A percentile compares a stretch with the other conserved stretches of the same genome.
phyloP scores from a whole-genome alignment of 306 rosid species.

The Hippophae tibetana region DNA sequence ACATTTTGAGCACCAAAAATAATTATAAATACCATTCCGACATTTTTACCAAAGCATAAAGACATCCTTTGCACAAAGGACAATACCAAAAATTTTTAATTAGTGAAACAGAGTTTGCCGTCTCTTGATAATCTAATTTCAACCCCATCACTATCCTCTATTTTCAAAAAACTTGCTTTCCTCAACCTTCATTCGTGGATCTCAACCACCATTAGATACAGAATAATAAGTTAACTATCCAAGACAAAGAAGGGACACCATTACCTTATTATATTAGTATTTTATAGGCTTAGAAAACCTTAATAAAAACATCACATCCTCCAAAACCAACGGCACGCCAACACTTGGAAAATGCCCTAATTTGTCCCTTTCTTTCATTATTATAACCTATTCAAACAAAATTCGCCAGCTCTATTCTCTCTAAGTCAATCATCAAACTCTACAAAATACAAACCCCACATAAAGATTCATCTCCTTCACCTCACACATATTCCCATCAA shows the following conservation, averaged over 20 bases:
- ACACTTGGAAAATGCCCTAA: constrained; percentile 50
- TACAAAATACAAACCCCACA: constrained; percentile 8
- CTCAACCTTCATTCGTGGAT: constrained; percentile 23
- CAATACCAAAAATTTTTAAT: constrained; percentile 10
- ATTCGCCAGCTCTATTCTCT: constrained; percentile 19
- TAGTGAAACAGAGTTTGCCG: constrained; percentile 41
- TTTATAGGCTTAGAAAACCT: constrained; percentile 21
- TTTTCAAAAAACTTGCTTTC: constrained; percentile 16
- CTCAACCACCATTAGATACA: constrained; percentile 28
- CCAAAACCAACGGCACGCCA: constrained; percentile 67
- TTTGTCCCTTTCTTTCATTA: constrained; percentile 40
- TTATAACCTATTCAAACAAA: constrained; percentile 13
- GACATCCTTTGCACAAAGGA: background rate
- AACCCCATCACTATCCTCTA: constrained; percentile 26
- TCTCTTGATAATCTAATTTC: constrained; percentile 30
- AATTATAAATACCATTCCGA: too few species aligned
- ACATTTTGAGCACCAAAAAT: too few species aligned
- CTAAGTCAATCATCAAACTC: constrained; percentile 46
- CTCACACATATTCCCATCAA: constrained; percentile 3
- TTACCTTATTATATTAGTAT: constrained; percentile 24
- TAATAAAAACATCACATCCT: constrained; percentile 53
- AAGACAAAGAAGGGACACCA: constrained; percentile 40
- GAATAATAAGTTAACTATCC: constrained; percentile 39
- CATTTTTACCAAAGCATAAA: background rate
- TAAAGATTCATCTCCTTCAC: constrained; percentile 9